Conservation (phyloP, 2,329 filamentous ascomycete genomes). For the Furcasterigmium sp. region DNA sequence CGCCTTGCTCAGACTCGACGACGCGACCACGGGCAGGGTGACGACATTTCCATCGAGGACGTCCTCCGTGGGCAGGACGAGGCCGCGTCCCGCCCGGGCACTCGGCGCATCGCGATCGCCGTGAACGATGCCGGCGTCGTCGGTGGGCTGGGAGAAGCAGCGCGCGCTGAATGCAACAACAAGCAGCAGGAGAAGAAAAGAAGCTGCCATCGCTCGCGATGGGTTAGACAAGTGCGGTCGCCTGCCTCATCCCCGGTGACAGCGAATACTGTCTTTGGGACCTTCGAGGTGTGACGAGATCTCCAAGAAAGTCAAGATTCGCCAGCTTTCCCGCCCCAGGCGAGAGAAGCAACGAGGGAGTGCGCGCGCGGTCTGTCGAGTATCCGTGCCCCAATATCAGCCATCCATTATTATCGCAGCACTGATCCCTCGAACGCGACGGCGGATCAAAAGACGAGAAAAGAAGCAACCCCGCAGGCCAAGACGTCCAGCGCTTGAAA, state of each 20-base stretch:
- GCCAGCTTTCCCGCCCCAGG: too few relatives aligned
- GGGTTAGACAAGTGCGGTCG: not conserved
- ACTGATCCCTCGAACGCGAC: too few relatives aligned
- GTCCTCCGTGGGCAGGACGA: slow-evolving; percentile 11
- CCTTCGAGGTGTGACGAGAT: too few relatives aligned
- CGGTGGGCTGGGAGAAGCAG: too few relatives aligned
- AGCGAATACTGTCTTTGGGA: too few relatives aligned
- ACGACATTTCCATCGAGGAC: not conserved
- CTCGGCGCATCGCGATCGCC: too few relatives aligned
- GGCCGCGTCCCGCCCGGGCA: slow-evolving; percentile 10
- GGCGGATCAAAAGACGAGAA: not conserved
- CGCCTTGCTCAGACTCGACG: not conserved
- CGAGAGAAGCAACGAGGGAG: too few relatives aligned
- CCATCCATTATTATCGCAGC: not conserved
- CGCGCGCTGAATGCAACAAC: too few relatives aligned
- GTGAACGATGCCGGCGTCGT: too few relatives aligned
- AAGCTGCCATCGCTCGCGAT: slow-evolving; percentile 10
- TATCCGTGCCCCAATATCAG: not conserved
- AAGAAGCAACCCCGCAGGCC: not conserved
- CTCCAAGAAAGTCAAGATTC: too few relatives aligned
- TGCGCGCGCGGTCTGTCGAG: too few relatives aligned
- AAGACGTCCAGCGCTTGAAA: slow-evolving; percentile 1
- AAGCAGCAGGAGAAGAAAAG: slow-evolving; percentile 5
- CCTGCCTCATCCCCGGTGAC: not conserved
- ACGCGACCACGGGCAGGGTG: slow-evolving; percentile 7